Conservation (phyloP, 257 asterid species). For the Solanum chilense region DNA sequence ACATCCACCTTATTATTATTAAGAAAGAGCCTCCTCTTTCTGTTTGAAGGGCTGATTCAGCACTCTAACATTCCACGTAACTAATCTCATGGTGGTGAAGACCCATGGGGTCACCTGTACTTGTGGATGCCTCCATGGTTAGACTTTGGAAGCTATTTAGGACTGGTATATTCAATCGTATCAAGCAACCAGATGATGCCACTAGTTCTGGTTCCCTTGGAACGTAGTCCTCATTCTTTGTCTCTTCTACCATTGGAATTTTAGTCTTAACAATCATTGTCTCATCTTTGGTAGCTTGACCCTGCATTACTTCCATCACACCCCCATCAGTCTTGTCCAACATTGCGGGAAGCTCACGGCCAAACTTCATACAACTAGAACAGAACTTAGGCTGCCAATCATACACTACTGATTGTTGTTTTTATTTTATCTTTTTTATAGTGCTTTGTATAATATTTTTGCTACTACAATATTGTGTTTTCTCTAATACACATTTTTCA, state of each 20-base stretch:
- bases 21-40: neutral
- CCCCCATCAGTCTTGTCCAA: neutral
- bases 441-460: neutral
- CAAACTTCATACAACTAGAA: neutral
- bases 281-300: neutral
- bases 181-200: neutral
- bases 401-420: neutral
- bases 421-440: neutral
- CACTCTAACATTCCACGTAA: neutral
- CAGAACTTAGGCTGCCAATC: neutral
- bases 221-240: neutral
- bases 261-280: neutral
- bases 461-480: neutral
- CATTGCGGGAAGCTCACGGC: neutral
- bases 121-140: neutral
- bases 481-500: neutral
- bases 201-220: neutral
- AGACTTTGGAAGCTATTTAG: neutral
- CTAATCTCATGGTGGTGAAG: neutral
- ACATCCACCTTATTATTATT: neutral
- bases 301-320: neutral
- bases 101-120: neutral
- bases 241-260: neutral
- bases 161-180: neutral
- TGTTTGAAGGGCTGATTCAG: neutral